A percentile compares a stretch with the other conserved stretches of the same genome.
phyloP scores from a whole-genome alignment of 129 eudicot genomes.

The Flaveria ramosissima region DNA sequence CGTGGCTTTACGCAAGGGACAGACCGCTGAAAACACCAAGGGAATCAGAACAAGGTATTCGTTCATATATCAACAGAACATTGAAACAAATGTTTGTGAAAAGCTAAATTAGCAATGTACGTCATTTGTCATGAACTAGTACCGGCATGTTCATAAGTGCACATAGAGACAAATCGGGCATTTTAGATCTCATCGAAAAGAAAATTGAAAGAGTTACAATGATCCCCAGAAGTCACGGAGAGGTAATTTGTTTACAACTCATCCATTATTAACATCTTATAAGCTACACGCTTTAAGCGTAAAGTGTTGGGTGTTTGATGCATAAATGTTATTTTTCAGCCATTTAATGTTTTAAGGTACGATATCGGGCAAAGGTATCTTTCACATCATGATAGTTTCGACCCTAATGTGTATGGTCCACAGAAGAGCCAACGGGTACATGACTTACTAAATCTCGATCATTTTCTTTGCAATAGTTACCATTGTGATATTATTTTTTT shows the following conservation, averaged over 20 bases:
- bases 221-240: slow-evolving; percentile 82
- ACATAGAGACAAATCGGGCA: slow-evolving; percentile 82
- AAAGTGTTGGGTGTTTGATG: slow-evolving; percentile 1
- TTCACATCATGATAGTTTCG: slow-evolving; percentile 88
- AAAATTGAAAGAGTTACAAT: slow-evolving; percentile 86
- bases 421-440: slow-evolving; percentile 95
- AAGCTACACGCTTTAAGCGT: background rate
- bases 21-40: slow-evolving; percentile 70
- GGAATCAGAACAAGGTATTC: slow-evolving; percentile 85
- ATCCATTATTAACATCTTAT: background rate
- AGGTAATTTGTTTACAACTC: slow-evolving; percentile 41
- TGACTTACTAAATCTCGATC: slow-evolving; percentile 5
- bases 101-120: background rate
- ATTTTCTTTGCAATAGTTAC: background rate
- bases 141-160: slow-evolving; percentile 94
- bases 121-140: slow-evolving; percentile 43
- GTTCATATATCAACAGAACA: background rate
- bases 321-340: slow-evolving; percentile 50
- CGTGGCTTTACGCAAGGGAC: slow-evolving; percentile 85
- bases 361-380: slow-evolving; percentile 83
- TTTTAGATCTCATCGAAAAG: slow-evolving; percentile 68
- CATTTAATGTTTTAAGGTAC: slow-evolving; percentile 81
- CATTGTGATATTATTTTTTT: too few relatives aligned
- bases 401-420: slow-evolving; percentile 90
- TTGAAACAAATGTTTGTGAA: background rate